A percentile compares a stretch with the other conserved stretches of the same genome.
These are phyloP conservation scores for Nemania diffusa DNA, from an alignment of 2,329 filamentous ascomycete genomes.

Conservation along the genomic window DNA sequence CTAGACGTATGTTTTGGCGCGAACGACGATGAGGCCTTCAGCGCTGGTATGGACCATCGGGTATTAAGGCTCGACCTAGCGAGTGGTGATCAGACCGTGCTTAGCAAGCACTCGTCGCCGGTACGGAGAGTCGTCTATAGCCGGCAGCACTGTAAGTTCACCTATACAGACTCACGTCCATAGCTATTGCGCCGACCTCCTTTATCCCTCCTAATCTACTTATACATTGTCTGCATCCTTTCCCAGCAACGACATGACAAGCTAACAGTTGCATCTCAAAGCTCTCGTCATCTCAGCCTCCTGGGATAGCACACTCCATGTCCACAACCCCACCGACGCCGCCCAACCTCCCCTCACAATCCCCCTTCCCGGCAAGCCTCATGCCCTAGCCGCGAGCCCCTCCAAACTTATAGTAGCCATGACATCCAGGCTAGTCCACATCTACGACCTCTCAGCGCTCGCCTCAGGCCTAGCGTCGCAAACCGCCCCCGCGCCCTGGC, in stretches of 20 bases:
- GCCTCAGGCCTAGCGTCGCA: slow-evolving; percentile 64
- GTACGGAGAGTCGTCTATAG: slow-evolving; percentile 89
- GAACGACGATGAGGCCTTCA: slow-evolving; percentile 85
- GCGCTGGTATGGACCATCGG: slow-evolving; percentile 85
- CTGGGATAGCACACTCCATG: slow-evolving; percentile 91
- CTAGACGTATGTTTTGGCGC: slow-evolving; percentile 92
- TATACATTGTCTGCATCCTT: not conserved
- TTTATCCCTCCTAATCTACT: not conserved
- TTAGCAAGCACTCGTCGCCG: slow-evolving; percentile 82
- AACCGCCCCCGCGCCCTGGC: slow-evolving; percentile 74
- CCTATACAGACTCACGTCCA: not conserved
- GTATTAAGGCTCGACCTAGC: slow-evolving; percentile 80
- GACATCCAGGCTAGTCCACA: slow-evolving; percentile 91
- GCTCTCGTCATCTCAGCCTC: slow-evolving; percentile 86
- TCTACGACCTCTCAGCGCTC: slow-evolving; percentile 86
- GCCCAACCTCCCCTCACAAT: slow-evolving; percentile 70
- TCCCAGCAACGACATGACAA: not conserved
- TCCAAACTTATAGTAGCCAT: slow-evolving; percentile 94
- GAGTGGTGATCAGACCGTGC: slow-evolving; percentile 75
- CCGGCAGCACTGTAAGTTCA: slow-evolving; percentile 70
- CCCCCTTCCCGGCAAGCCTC: slow-evolving; percentile 84
- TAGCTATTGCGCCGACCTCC: not conserved
- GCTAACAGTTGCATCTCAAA: slow-evolving; percentile 45
- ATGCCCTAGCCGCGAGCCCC: slow-evolving; percentile 80
- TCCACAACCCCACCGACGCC: slow-evolving; percentile 73